phyloP scores from a whole-genome alignment of 306 rosid species.

The Begonia fuchsioides region DNA sequence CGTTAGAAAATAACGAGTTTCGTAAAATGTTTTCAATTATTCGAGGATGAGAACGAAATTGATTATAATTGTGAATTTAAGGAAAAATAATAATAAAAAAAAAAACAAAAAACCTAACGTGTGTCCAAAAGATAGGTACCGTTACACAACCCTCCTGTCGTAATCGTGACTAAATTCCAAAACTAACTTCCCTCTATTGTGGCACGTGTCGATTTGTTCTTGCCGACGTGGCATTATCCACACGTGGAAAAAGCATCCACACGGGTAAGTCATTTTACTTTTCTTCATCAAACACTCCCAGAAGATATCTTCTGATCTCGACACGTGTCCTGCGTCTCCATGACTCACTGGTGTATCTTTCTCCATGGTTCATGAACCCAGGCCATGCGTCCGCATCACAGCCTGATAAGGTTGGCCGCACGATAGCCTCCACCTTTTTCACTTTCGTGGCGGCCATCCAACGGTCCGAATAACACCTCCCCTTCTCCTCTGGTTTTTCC shows the following conservation, averaged over 20 bases:
- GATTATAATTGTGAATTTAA: too few species aligned
- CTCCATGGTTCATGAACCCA: slow-evolving; percentile 9
- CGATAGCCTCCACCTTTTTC: background rate
- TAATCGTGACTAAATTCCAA: slow-evolving; percentile 3
- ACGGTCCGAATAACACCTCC: too few species aligned
- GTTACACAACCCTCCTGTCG: background rate
- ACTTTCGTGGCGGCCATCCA: background rate
- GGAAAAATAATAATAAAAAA: too few species aligned
- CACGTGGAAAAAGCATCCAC: background rate
- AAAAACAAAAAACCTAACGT: too few species aligned
- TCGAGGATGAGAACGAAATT: too few species aligned
- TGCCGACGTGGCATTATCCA: slow-evolving; percentile 5
- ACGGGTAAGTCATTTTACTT: background rate
- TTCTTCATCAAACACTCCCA: background rate
- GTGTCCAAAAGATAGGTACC: too few species aligned
- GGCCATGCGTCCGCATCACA: background rate
- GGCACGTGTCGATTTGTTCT: background rate
- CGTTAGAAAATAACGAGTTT: too few species aligned
- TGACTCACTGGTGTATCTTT: slow-evolving; percentile 6
- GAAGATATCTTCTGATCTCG: background rate
- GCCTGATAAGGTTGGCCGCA: slow-evolving; percentile 2
- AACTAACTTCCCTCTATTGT: slow-evolving; percentile 9
- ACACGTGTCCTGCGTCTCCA: slow-evolving; percentile 4
- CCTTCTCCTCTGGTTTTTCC: background rate
- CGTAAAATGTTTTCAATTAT: too few species aligned